Evolutionary conservation across 495 filamentous ascomycete species (phyloP).

Genomic region (Pseudotulostoma volvatum): DNA sequence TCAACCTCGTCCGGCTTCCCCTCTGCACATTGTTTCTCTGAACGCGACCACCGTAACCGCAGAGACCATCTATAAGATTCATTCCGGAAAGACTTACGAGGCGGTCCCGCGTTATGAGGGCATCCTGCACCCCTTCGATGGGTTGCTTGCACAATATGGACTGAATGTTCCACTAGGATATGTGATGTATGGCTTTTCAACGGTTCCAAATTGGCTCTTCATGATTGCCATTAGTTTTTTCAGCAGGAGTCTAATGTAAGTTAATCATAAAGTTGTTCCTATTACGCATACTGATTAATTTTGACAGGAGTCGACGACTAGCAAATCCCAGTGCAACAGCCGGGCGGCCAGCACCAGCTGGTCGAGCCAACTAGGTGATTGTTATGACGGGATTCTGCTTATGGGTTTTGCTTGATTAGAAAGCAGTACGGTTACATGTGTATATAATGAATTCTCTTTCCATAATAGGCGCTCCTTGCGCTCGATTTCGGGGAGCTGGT

Average conservation of each 20-base stretch:
- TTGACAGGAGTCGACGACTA: conserved; percentile 24
- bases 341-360: conserved; percentile 8
- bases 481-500: not conserved
- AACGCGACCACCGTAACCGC: conserved; percentile 50
- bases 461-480: not conserved
- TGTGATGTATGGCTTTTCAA: conserved; percentile 38
- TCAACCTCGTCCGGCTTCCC: conserved; percentile 22
- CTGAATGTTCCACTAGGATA: conserved; percentile 54
- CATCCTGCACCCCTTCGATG: conserved; percentile 65
- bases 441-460: conserved; percentile 12
- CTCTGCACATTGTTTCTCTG: conserved; percentile 41
- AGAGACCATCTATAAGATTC: conserved; percentile 45
- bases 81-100: conserved; percentile 43
- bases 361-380: conserved; percentile 12
- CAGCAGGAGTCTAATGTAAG: conserved; percentile 78
- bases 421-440: conserved; percentile 12
- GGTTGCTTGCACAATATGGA: conserved; percentile 46
- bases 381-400: conserved; percentile 5
- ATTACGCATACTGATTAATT: conserved; percentile 11
- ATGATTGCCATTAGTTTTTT: conserved; percentile 72
- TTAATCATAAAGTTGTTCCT: conserved; percentile 11
- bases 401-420: conserved; percentile 5
- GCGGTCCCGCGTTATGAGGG: conserved; percentile 45
- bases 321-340: conserved; percentile 15
- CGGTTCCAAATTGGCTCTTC: conserved; percentile 52